Evolutionary conservation across 345 rosid species (phyloP), one percentile per base, ranked within the genome.

Genomic region (Boechera retrofracta): DNA sequence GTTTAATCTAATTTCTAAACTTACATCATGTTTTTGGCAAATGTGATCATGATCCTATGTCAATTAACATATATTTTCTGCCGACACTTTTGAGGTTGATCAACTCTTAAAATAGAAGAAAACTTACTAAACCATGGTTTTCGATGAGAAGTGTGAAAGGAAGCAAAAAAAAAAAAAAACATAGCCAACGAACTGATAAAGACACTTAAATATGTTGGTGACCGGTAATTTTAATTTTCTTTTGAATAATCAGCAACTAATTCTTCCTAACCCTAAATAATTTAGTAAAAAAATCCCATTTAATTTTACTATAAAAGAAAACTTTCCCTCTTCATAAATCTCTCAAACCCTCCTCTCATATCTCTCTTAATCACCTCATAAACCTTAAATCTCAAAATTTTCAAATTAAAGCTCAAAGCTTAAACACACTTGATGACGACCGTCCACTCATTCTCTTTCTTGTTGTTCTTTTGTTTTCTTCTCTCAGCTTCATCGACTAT

Each of bases 401-500:
- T 21, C 11, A 52, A 44, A 0, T 15, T 24, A 29, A 35, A 66
- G 31, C 51, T 75, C 41, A 58, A 49, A 75, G 42, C 38, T 15
- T 2, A 45, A 39, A 59, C 62, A 51, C 54, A 59, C 29, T n/a
- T 26, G 15, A 77, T 77, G 67, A 29, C 31, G 36, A 16, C 67
- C 6, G 2, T 29, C 64, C 60, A 28, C 69, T 29, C 45, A 12
- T 64, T 72, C 32, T 64, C 61, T 58, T 66, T 29, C 47, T 32
- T 55, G 5, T 64, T 80, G 36, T 76, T 82, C 66, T 28, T 84
- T 3, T 71, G 83, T 79, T 59, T 82, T 38, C 28, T 88, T n/a
- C 78, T 89, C 72, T 80, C 80, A 7, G 82, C 83, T 75, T 71
- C 87, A 55, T 47, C 75, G 7, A 86, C 81, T 4, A 58, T 70